Base-by-base conservation (phyloP, 2,329 filamentous ascomycete genomes). In the Colletotrichum euphorbiae region DNA sequence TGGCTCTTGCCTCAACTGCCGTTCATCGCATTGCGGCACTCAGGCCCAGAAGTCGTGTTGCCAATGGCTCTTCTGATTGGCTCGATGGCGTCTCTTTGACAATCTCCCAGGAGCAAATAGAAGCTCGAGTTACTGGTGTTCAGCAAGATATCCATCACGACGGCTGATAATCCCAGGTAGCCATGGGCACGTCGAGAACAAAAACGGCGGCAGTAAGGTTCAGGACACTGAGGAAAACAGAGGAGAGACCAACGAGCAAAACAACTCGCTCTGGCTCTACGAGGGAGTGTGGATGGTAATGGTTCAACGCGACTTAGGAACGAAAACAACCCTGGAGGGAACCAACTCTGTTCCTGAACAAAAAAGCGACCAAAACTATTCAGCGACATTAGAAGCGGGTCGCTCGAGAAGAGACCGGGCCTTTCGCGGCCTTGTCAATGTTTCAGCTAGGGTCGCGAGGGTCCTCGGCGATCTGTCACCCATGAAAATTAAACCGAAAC, bases 401-500 rank as follows among this genome's bases (percentile, higher is more conserved):
- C 40, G 24, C 12, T 17, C 50, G 43, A 36, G 15, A 19, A 48
- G 40, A 52, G 50, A 36, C 38, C 62, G 67, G 62, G 67, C 62
- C 50, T 67, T 57, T 67, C 56, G 62, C 61, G 55, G 62, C 52
- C 57, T 67, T 51, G 57, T 57, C 33, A 21, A 59, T 13, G 28
- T 42, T 28, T 24, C 36, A 56, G 46, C 54, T 50, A 52, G 63
- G 67, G 19, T 62, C 24, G 17, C 24, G 12, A 36, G 62, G 57
- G 52, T 51, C 28, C 51, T 45, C 15, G 55, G 50, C 62, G 50
- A 67, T 69, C 56, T 62, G 36, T 52, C 24, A 66, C 50, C 55
- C 51, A 45, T 54, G 60, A 42, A 58, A 50, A 42, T 61, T 59
- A 40, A 45, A 66, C 61, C 65, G 65, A 65, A 65, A 68, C 55